Base-by-base conservation (phyloP, 164 flowering plant genomes). In the Taxillus chinensis region DNA sequence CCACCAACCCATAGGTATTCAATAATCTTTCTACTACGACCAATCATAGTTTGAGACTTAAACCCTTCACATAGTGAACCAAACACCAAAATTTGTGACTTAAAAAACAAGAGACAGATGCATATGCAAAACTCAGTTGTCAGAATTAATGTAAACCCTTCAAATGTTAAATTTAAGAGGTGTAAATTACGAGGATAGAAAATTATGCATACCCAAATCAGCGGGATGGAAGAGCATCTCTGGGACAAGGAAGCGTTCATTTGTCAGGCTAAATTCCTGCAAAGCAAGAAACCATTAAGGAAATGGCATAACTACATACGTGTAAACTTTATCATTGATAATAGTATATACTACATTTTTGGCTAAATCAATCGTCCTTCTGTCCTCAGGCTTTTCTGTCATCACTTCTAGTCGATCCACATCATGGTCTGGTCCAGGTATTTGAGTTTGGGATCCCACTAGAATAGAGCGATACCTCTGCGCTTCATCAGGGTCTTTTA, bases 201-300 rank as follows among this genome's bases (percentile, higher is more conserved):
- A 17, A 55, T 3, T 53, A 68, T 55, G 77, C 83, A 66, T 2
- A 93, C 96, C 99, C 61, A 93, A 78, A 79, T 93, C 97, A 71
- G 96, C 83, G 60, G 99, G 99, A 64, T 79, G 95, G 72, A 93
- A 93, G 46, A 93, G 73, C 99, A 90, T 89, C 77, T 93, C 99
- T 9, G 97, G 99, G 16, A 93, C 97, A 73, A 93, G 86, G 71
- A 93, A 93, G 9, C 96, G 95, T 73, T 93, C 97, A 72, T 90
- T 93, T 9, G 92, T 87, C 71, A 93, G 81, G 70, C 76, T 80
- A 68, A 93, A 82, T 75, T 93, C 97, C 99, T 90, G 84, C 64
- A 72, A 9, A 64, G 42, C 62, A 64, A 37, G 62, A 17, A 72
- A 66, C 3, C 41, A 7, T 45, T 4, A 43, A 42, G n/a, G 58